Evolutionary conservation across 257 asterid genomes (phyloP).

Genomic region (Mentha longifolia): DNA sequence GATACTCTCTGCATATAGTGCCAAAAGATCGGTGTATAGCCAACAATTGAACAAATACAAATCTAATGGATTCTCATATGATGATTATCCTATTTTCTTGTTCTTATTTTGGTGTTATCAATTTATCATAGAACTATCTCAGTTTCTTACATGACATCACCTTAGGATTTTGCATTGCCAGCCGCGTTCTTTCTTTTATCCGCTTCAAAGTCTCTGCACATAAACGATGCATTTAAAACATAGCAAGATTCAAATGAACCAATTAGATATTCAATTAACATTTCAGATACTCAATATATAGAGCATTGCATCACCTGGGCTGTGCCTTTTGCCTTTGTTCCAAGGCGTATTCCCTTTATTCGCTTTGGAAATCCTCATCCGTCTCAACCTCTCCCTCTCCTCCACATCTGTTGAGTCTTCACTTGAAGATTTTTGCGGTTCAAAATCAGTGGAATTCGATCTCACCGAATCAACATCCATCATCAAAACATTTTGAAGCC

Average conservation of each 20-base stretch:
- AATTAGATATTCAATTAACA: not conserved
- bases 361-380: slow-evolving; percentile 92
- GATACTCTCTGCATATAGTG: not conserved
- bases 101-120: slow-evolving; percentile 18
- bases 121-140: slow-evolving; percentile 27
- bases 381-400: slow-evolving; percentile 82
- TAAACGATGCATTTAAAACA: slow-evolving; percentile 29
- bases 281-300: not conserved
- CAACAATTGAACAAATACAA: not conserved
- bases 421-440: slow-evolving; percentile 44
- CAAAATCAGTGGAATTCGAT: slow-evolving; percentile 35
- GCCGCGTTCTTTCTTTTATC: slow-evolving; percentile 84
- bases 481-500: slow-evolving; percentile 42
- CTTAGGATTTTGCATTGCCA: slow-evolving; percentile 99
- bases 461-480: slow-evolving; percentile 49
- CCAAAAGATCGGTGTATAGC: not conserved
- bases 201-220: slow-evolving; percentile 78
- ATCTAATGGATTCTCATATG: too few relatives aligned
- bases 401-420: slow-evolving; percentile 56
- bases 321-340: slow-evolving; percentile 95
- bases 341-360: slow-evolving; percentile 94
- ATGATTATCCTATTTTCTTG: slow-evolving; percentile 25
- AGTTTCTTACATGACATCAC: slow-evolving; percentile 90
- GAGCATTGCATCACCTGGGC: slow-evolving; percentile 61
- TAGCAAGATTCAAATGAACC: not conserved